Evolutionary conservation across 345 rosid genomes (phyloP).

Genomic region (Arabis alpina): DNA sequence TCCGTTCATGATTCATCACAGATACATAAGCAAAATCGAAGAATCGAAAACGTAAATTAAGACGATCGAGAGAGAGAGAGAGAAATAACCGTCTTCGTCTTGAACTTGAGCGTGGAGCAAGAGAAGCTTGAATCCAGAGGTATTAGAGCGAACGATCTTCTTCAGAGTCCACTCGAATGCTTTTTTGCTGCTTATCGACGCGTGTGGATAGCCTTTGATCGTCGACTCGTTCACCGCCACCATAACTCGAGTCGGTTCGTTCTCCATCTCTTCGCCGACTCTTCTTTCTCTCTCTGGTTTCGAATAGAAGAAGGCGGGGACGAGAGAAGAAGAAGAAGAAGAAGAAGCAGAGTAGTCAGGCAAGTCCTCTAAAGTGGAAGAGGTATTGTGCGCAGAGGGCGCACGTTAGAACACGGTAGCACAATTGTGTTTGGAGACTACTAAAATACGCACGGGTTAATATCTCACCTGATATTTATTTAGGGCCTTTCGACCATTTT

Average conservation of each 20-base stretch:
- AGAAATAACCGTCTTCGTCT: constrained; percentile 82
- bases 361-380: neutral
- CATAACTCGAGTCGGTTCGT: constrained; percentile 76
- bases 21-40: no score
- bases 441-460: constrained; percentile 25
- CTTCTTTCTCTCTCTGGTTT: neutral
- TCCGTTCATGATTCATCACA: neutral
- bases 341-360: constrained; percentile 1
- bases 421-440: neutral
- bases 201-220: constrained; percentile 83
- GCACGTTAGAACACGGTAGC: constrained; percentile 15
- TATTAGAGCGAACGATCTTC: constrained; percentile 83
- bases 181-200: constrained; percentile 91
- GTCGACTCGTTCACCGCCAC: constrained; percentile 89
- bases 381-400: constrained; percentile 28
- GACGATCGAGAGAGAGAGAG: neutral
- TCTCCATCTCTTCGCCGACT: constrained; percentile 44
- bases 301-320: constrained; percentile 30
- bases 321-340: constrained; percentile 10
- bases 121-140: constrained; percentile 79
- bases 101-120: constrained; percentile 97
- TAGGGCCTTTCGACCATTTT: neutral
- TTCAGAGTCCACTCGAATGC: constrained; percentile 93
- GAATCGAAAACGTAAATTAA: no score
- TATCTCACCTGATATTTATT: neutral